Conservation (phyloP, 2,329 filamentous ascomycete genomes). For the Paecilomyces fulvus region DNA sequence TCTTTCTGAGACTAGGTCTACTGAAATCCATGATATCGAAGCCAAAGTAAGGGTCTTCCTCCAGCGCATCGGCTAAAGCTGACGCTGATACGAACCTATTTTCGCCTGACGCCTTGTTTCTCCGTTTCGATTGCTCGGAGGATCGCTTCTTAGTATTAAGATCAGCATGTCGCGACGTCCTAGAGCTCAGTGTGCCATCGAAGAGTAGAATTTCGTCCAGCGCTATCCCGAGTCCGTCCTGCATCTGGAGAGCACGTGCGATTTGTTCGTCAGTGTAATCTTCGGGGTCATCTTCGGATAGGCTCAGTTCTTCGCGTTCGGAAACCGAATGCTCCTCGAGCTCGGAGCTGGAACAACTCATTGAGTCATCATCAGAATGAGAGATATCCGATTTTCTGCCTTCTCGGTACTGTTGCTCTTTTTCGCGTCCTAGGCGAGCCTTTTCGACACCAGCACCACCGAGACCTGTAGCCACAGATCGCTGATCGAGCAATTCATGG, state of each 20-base stretch:
- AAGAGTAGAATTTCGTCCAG: background rate
- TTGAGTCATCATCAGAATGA: background rate
- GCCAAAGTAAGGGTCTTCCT: conserved; percentile 55
- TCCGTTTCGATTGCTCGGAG: background rate
- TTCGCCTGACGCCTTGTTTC: conserved; percentile 5
- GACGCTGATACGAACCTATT: conserved; percentile 45
- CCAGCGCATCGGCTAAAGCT: conserved; percentile 49
- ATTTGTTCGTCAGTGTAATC: conserved; percentile 46
- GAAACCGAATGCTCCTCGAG: background rate
- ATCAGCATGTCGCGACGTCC: background rate
- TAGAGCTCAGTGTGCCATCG: background rate
- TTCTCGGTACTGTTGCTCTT: background rate
- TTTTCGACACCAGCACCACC: background rate
- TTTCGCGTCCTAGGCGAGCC: background rate
- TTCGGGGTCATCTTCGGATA: background rate
- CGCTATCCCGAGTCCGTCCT: background rate
- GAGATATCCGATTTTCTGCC: background rate
- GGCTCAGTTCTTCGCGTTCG: background rate
- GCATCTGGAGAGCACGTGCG: background rate
- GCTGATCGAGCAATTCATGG: too few relatives aligned
- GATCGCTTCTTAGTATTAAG: background rate
- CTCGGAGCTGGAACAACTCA: background rate
- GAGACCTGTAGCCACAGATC: too few relatives aligned
- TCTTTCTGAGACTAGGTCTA: conserved; percentile 57
- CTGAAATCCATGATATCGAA: conserved; percentile 84